Evolutionary conservation across 2,329 filamentous ascomycete species (phyloP).

Genomic region (Monosporascus cannonballus): DNA sequence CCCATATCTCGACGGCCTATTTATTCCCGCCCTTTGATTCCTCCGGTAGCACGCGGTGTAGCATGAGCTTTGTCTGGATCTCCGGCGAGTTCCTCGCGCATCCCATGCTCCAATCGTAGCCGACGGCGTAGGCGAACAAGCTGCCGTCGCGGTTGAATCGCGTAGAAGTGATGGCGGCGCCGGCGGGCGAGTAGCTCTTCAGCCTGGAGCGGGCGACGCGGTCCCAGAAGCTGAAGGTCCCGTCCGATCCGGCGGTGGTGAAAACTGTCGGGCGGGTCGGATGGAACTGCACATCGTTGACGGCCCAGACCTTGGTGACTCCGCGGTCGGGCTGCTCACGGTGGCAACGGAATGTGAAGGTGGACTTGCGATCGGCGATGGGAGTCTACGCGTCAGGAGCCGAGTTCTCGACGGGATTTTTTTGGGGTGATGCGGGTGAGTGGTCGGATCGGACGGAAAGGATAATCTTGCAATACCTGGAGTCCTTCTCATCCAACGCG

Average conservation of each 20-base stretch:
- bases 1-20: neutral
- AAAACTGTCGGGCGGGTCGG: constrained; percentile 18
- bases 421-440: neutral
- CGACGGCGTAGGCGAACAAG: constrained; percentile 54
- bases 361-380: constrained; percentile 1
- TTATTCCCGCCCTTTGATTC: constrained; percentile 11
- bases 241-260: constrained; percentile 29
- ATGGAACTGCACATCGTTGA: constrained; percentile 28
- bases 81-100: constrained; percentile 30
- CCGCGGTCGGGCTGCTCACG: constrained; percentile 10
- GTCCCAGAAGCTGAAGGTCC: constrained; percentile 48
- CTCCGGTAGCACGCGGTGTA: constrained; percentile 19
- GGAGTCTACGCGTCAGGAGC: neutral
- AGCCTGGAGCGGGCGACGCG: constrained; percentile 41
- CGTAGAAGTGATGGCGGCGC: constrained; percentile 54
- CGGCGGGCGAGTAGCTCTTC: constrained; percentile 47
- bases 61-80: constrained; percentile 19
- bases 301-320: constrained; percentile 22
- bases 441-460: neutral
- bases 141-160: constrained; percentile 56
- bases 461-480: constrained; percentile 11
- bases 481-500: constrained; percentile 12
- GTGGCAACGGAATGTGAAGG: constrained; percentile 29
- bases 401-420: neutral
- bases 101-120: constrained; percentile 70